Percentiles rank a stretch among this genome's conserved stretches.
phyloP scores from a whole-genome alignment of 2,329 filamentous ascomycete species.

The Hortaea werneckii region DNA sequence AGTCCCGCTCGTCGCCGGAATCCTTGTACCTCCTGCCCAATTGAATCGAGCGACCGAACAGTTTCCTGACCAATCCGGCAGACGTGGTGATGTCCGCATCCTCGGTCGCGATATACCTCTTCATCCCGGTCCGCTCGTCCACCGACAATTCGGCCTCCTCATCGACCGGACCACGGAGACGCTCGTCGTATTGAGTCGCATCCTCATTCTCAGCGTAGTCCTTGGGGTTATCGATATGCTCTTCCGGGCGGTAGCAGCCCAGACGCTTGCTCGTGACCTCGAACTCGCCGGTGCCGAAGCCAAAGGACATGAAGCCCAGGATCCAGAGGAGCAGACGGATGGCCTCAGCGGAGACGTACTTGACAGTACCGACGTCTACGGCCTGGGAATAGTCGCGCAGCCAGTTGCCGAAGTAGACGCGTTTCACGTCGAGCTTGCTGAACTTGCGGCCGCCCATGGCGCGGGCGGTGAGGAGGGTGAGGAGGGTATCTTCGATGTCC shows the following conservation, averaged over 20 bases:
- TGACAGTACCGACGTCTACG: constrained; percentile 85
- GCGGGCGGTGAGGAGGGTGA: constrained; percentile 58
- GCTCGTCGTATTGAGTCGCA: constrained; percentile 68
- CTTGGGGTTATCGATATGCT: constrained; percentile 72
- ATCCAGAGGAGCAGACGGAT: constrained; percentile 84
- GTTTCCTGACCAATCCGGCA: background rate
- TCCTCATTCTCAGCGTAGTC: constrained; percentile 85
- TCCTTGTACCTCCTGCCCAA: constrained; percentile 25
- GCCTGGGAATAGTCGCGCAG: constrained; percentile 88
- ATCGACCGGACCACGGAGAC: constrained; percentile 66
- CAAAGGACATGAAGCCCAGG: constrained; percentile 81
- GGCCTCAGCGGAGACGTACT: constrained; percentile 79
- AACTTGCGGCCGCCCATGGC: constrained; percentile 68
- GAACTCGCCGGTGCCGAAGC: constrained; percentile 73
- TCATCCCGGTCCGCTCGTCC: constrained; percentile 37
- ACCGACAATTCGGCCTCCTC: constrained; percentile 69
- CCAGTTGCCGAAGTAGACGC: constrained; percentile 96
- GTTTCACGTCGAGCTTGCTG: constrained; percentile 74
- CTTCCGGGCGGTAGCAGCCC: constrained; percentile 71
- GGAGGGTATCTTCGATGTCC: constrained; percentile 84
- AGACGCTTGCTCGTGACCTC: constrained; percentile 71
- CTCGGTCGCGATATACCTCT: background rate
- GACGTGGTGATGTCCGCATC: background rate
- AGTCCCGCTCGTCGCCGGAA: constrained; percentile 59
- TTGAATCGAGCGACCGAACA: background rate